A percentile compares a stretch with the other conserved stretches of the same genome.
phyloP scores from a whole-genome alignment of 257 asterid genomes.

The Penstemon davidsonii region DNA sequence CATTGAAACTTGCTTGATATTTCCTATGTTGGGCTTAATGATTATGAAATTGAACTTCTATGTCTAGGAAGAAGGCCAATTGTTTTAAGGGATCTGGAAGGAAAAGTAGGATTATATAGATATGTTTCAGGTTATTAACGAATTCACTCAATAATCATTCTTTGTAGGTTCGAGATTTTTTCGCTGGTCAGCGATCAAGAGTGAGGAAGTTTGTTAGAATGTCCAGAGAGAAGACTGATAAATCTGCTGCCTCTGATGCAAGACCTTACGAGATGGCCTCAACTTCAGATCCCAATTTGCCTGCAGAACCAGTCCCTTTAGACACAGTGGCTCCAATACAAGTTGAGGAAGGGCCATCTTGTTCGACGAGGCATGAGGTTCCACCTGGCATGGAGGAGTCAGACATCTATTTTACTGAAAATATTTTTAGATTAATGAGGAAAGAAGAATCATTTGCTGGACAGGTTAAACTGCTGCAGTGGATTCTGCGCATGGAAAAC shows the following conservation, averaged over 20 bases:
- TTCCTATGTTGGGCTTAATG: slow-evolving; percentile 19
- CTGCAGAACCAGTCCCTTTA: slow-evolving; percentile 65
- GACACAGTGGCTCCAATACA: slow-evolving; percentile 50
- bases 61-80: not conserved
- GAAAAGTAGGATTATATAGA: not conserved
- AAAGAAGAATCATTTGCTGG: slow-evolving; percentile 89
- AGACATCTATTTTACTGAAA: slow-evolving; percentile 64
- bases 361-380: slow-evolving; percentile 50
- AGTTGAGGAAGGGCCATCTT: slow-evolving; percentile 60
- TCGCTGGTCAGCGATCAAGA: slow-evolving; percentile 71
- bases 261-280: slow-evolving; percentile 41
- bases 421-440: slow-evolving; percentile 72
- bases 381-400: slow-evolving; percentile 56
- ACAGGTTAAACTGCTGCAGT: slow-evolving; percentile 83
- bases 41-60: slow-evolving; percentile 2
- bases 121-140: not conserved
- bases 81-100: slow-evolving; percentile 1
- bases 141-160: slow-evolving; percentile 12
- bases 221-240: slow-evolving; percentile 61
- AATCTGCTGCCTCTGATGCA: slow-evolving; percentile 43
- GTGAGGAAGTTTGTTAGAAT: slow-evolving; percentile 75
- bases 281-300: slow-evolving; percentile 42
- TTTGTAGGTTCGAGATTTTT: slow-evolving; percentile 82
- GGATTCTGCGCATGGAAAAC: slow-evolving; percentile 73
- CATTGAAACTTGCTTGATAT: not conserved